Base-by-base conservation (phyloP, 192 early-diverging fungal genomes). In the Diversispora epigaea region DNA sequence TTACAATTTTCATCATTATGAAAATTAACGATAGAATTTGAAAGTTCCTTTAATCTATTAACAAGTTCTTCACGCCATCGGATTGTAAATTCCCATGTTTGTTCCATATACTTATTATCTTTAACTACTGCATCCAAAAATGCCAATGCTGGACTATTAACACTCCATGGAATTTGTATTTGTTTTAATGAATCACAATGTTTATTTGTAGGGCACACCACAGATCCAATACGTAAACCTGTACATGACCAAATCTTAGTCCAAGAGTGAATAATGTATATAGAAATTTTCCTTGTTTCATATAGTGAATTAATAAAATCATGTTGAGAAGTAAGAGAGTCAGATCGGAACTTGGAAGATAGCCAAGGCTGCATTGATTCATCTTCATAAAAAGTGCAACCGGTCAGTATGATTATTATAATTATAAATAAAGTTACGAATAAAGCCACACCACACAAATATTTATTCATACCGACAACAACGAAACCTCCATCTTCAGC, bases 311-410 rank as follows among this genome's bases (percentile, higher is more conserved):
- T 81, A 58, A 90, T 64, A 77, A 89, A 95, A 40, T 87, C 84
- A 70, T 87, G 83, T 84, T 94, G 88, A 68, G 87, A 89, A 61
- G 85, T 89, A 76, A 95, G 83, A n/a, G 93, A 94, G 78, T 95
- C 93, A 60, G 85, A 63, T 49, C 91, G 92, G 85, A 92, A 95
- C 57, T 89, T 77, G 44, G 86, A 76, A 60, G 92, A 93, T 73
- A 92, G 89, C 94, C 94, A 95, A n/a, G 92, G 92, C 83, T 95
- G 94, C 94, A 95, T 95, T 0, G 94, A 95, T 82, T 95, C 94
- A 78, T 95, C 90, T 89, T 76, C 71, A 45, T 25, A 54, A 22
- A 7, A 39, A 43, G n/a, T 44, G 17, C n/a, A n/a, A n/a, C 6
- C 44, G 6, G 40, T 22, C 32, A 49, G 17, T 43, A 17, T 14